Evolutionary conservation across 352 stramenopile genomes (phyloP), one percentile per base, ranked within the genome.

Genomic region (Phytopythium aichiense): DNA sequence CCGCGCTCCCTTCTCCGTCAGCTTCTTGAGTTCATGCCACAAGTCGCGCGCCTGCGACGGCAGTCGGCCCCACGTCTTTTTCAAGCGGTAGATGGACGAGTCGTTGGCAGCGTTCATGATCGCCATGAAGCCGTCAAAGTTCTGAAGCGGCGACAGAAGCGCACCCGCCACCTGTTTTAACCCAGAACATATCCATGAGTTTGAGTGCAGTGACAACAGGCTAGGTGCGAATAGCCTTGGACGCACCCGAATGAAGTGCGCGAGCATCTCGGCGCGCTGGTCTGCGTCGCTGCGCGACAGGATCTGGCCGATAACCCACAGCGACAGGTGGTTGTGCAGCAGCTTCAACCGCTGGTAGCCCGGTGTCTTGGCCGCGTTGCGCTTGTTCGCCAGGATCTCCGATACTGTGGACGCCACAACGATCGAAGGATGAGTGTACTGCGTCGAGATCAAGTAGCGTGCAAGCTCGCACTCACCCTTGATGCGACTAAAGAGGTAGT

Each of bases 101-200:
- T 94, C 86, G 38, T 96, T 94, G 11, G 84, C 85, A 7, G 87
- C 87, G 48, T 96, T 94, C 87, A 96, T 96, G 64, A 96, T 84
- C 8, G 87, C 87, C 84, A 96, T 94, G 61, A 96, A 94, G 16
- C 87, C 87, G 59, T 96, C 87, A 16, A 92, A 77, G 61, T 96
- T 96, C 65, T 94, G 87, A 33, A 96, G 61, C 20, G 87, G 85
- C 0, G 77, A 84, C 15, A 94, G 65, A 50, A 90, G 74, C 11
- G 87, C 83, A 7, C 75, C 83, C 56, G 87, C 87, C 31, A 94
- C 83, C 69, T 91, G 65, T 40, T 16, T 37, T 28, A 1, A 56
- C 3, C 25, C 49, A 56, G 9, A 43, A 0, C 3, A 20, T 18
- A 8, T 40, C 49, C 23, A 15, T 53, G 12, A 35, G 46, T 22